Conservation (phyloP, 805 yeast genomes). For the Candida sakaeoensis region DNA sequence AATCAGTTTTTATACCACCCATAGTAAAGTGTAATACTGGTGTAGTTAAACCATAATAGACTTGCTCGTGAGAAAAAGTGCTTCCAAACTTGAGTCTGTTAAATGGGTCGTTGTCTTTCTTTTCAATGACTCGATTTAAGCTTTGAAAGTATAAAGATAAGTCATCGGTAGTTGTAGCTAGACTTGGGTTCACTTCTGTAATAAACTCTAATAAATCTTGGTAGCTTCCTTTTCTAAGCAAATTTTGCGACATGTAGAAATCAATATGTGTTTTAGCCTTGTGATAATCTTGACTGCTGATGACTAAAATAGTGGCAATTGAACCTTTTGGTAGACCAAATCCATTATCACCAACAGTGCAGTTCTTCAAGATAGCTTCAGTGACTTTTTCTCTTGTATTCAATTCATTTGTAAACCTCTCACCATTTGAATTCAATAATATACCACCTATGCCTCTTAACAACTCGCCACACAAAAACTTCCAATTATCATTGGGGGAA, state of each 20-base stretch:
- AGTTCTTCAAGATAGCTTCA: constrained; percentile 30
- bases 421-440: constrained; percentile 44
- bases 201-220: constrained; percentile 16
- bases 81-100: constrained; percentile 31
- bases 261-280: constrained; percentile 48
- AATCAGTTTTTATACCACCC: constrained; percentile 64
- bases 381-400: constrained; percentile 53
- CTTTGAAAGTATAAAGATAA: constrained; percentile 16
- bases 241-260: constrained; percentile 38
- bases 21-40: constrained; percentile 66
- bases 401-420: constrained; percentile 53
- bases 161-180: constrained; percentile 8
- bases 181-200: constrained; percentile 13
- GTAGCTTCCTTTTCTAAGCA: constrained; percentile 23
- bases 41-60: constrained; percentile 51
- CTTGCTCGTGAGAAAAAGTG: constrained; percentile 13
- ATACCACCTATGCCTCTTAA: constrained; percentile 59
- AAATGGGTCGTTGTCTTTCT: constrained; percentile 23
- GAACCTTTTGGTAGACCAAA: constrained; percentile 6
- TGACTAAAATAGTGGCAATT: constrained; percentile 21
- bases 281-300: constrained; percentile 43
- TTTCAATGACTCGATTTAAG: constrained; percentile 10
- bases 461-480: constrained; percentile 58
- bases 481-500: constrained; percentile 41
- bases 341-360: constrained; percentile 15